A percentile compares a stretch with the other conserved stretches of the same genome.
Evolutionary conservation across 192 early-diverging fungal species (phyloP).

Genomic region (Rhizoclosmatium globosum): DNA sequence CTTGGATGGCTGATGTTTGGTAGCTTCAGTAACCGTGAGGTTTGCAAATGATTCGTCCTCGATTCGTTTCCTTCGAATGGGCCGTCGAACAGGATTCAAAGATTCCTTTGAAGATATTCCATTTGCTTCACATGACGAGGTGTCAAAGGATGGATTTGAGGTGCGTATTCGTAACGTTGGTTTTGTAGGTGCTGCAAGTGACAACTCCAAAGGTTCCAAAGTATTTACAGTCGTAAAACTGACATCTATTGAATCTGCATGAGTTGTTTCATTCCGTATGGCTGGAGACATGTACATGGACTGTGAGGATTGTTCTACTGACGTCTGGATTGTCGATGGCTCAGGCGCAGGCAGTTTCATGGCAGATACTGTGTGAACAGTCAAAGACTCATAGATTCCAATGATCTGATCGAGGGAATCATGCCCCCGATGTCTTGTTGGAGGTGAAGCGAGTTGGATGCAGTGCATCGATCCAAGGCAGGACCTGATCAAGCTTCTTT

Average conservation of each 20-base stretch:
- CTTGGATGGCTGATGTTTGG: background rate
- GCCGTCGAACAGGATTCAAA: background rate
- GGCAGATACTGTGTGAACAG: background rate
- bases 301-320: background rate
- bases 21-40: too few species aligned
- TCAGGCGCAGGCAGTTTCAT: background rate
- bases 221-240: background rate
- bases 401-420: background rate
- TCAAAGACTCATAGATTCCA: background rate
- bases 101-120: background rate
- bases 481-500: background rate
- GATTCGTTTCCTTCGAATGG: background rate
- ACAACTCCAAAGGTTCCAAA: background rate
- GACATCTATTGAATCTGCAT: background rate
- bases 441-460: background rate
- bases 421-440: background rate
- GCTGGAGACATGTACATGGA: background rate
- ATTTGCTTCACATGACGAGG: conserved; percentile 9
- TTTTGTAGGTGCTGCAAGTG: background rate
- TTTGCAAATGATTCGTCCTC: background rate
- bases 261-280: background rate
- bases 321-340: background rate
- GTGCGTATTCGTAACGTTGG: background rate
- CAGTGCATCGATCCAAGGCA: background rate
- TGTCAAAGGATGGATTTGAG: background rate